phyloP scores from a whole-genome alignment of 305 asterid species.

The Rubia peregrina region DNA sequence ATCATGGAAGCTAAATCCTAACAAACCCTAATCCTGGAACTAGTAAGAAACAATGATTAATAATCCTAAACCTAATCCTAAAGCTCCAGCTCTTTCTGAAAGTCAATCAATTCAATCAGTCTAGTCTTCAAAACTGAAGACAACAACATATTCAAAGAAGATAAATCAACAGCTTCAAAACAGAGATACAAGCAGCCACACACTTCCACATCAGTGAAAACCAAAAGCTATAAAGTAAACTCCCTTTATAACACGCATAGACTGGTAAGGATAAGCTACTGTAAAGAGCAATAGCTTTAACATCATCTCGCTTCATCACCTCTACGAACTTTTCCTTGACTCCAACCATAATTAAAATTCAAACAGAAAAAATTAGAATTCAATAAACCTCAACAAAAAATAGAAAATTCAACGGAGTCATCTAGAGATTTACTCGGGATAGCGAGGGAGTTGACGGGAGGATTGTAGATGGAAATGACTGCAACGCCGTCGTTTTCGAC shows the following conservation, averaged over 20 bases:
- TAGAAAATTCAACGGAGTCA: neutral
- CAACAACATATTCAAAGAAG: no score
- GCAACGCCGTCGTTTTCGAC: slow-evolving; percentile 91
- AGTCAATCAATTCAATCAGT: neutral
- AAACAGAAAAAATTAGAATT: neutral
- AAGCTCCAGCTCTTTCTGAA: neutral
- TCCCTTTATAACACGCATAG: neutral
- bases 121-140: neutral
- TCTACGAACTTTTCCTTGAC: slow-evolving; percentile 50
- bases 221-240: neutral
- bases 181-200: neutral
- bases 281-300: slow-evolving; percentile 67
- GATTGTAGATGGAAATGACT: slow-evolving; percentile 57
- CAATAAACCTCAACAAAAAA: neutral
- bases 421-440: slow-evolving; percentile 34
- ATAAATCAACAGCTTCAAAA: neutral
- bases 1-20: no score
- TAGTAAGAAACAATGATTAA: neutral
- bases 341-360: slow-evolving; percentile 48
- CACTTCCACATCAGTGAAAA: neutral
- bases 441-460: slow-evolving; percentile 90
- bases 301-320: slow-evolving; percentile 69
- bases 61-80: neutral
- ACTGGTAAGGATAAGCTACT: slow-evolving; percentile 35
- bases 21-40: neutral